phyloP scores from a whole-genome alignment of 2,329 filamentous ascomycete genomes.

The Sordariomycetes sp. region DNA sequence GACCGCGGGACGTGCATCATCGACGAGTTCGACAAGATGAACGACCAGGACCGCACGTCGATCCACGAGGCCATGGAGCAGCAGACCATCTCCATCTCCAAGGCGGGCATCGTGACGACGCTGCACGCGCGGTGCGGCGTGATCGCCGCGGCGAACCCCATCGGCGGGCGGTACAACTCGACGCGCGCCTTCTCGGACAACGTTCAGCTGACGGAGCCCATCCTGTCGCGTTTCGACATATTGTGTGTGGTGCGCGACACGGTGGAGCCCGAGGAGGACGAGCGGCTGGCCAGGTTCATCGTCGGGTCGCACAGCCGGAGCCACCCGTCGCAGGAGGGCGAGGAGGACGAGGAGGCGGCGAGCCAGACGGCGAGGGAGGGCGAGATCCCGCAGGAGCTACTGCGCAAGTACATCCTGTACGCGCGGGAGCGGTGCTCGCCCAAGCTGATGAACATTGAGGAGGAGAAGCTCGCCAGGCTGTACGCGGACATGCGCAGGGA shows the following conservation, averaged over 20 bases:
- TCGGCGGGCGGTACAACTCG: constrained; percentile 91
- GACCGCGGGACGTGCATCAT: constrained; percentile 94
- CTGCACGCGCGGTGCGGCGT: constrained; percentile 93
- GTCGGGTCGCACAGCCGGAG: constrained; percentile 89
- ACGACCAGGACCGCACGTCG: constrained; percentile 93
- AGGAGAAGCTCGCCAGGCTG: constrained; percentile 88
- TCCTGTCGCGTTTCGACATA: constrained; percentile 95
- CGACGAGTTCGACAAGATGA: constrained; percentile 99
- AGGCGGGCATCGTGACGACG: constrained; percentile 96
- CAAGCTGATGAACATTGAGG: constrained; percentile 94
- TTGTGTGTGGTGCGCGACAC: constrained; percentile 93
- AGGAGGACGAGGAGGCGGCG: constrained; percentile 44
- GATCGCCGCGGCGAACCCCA: constrained; percentile 92
- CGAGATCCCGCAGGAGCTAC: constrained; percentile 79
- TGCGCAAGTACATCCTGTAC: constrained; percentile 95
- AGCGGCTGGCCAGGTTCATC: constrained; percentile 87
- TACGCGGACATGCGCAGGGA: constrained; percentile 96
- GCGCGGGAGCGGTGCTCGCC: constrained; percentile 80
- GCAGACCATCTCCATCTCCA: constrained; percentile 98
- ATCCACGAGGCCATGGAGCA: constrained; percentile 99
- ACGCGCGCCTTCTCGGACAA: constrained; percentile 94
- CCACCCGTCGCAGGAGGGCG: constrained; percentile 54
- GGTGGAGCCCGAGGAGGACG: constrained; percentile 85
- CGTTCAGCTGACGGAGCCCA: constrained; percentile 93
- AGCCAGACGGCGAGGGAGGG: constrained; percentile 22